Evolutionary conservation across 768 basidiomycete species (phyloP).

Genomic region (Auricularia heimuer): DNA sequence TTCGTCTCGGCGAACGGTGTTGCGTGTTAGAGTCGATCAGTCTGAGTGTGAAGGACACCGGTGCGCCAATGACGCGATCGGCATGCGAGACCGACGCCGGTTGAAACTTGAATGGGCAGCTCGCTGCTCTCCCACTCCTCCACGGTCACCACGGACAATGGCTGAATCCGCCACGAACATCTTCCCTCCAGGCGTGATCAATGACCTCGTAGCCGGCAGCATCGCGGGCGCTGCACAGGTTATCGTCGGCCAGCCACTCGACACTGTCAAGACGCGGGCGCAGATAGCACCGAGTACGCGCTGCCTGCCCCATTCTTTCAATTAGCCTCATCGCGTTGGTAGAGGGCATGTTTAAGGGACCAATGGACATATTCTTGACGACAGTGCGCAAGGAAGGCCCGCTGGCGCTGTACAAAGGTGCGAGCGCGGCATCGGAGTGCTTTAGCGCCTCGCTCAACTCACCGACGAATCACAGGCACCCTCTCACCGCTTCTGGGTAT

Average conservation of each 20-base stretch:
- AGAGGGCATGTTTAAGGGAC: slow-evolving; percentile 92
- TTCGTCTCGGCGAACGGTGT: too few relatives aligned
- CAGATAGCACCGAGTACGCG: slow-evolving; percentile 71
- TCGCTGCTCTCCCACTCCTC: too few relatives aligned
- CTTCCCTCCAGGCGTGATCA: slow-evolving; percentile 24
- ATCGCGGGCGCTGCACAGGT: slow-evolving; percentile 93
- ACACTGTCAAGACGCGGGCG: slow-evolving; percentile 81
- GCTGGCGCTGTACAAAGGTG: slow-evolving; percentile 92
- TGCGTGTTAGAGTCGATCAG: too few relatives aligned
- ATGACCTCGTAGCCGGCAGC: slow-evolving; percentile 81
- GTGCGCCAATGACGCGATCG: slow-evolving; percentile 3
- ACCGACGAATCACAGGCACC: slow-evolving; percentile 50
- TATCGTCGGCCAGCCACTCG: slow-evolving; percentile 85
- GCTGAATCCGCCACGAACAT: not conserved
- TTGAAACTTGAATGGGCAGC: not conserved
- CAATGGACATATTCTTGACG: slow-evolving; percentile 79
- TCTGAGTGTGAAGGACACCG: not conserved
- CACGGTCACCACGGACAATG: not conserved
- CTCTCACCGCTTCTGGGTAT: slow-evolving; percentile 84
- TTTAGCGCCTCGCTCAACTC: not conserved
- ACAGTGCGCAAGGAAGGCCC: slow-evolving; percentile 83
- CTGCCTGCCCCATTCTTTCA: not conserved
- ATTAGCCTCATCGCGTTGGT: not conserved
- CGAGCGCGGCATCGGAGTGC: slow-evolving; percentile 3
- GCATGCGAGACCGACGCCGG: not conserved